Base-by-base conservation (phyloP, 352 stramenopile genomes). In the Globisporangium paddicum region DNA sequence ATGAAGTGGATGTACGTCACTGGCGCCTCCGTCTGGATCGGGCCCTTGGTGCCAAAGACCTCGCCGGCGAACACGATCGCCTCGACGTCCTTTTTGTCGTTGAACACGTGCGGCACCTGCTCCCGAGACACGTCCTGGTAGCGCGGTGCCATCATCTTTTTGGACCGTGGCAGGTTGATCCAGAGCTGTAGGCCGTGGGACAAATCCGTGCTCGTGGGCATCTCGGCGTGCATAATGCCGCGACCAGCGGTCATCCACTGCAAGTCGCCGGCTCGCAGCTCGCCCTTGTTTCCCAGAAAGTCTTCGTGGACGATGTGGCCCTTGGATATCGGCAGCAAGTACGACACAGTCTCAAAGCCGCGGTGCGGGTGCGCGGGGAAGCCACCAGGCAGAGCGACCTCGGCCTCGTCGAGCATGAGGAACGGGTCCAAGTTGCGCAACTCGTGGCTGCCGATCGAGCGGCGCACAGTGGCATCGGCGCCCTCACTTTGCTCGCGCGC, bases 261-360 rank as follows among this genome's bases (percentile, higher is more conserved):
- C 14, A 86, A 50, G 58, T 84, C 76, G 34, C 76, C 76, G 11
- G 76, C 55, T 16, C 63, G 58, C 0, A 86, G 54, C 52, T 79
- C 67, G 13, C 76, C 76, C 56, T 79, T 77, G 63, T 86, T 79
- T 46, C 72, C 73, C 10, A 77, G 35, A 62, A 86, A 95, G 75
- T 98, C 91, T 47, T 92, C 73, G 65, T 98, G 93, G 0, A 64
- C 60, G 69, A 98, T 92, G 21, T 82, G 76, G 28, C 93, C 90
- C 51, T 88, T 73, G 5, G 71, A 79, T 0, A 63, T 71, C 25
- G 74, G 74, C 10, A 98, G 62, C 69, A 94, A 78, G 68, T 96
- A 97, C 21, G 93, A 97, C 1, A 98, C 73, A 1, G 90, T 98
- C 50, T 96, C 77, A 58, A 98, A 98, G 21, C 93, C 93, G 48